Evolutionary conservation across 2,329 filamentous ascomycete genomes (phyloP).

Genomic region (Cladobotryum mycophilum): DNA sequence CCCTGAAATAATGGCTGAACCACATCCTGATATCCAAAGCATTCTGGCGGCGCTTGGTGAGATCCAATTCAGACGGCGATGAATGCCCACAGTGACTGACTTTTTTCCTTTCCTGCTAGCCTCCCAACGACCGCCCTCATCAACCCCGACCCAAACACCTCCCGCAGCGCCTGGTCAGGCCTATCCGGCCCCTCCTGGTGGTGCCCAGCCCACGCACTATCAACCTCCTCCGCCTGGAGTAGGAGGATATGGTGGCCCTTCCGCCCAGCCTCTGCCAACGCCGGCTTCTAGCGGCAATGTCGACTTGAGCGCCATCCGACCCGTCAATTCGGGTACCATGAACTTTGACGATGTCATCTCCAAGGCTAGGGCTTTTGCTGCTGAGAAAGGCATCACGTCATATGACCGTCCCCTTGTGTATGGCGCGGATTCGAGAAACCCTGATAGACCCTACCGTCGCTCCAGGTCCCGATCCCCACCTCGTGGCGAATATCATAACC

Average conservation of each 20-base stretch:
- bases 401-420: slow-evolving; percentile 53
- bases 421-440: slow-evolving; percentile 28
- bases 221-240: slow-evolving; percentile 32
- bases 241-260: slow-evolving; percentile 30
- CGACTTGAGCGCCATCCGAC: slow-evolving; percentile 74
- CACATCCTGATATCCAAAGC: slow-evolving; percentile 37
- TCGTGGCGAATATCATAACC: slow-evolving; percentile 67
- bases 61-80: slow-evolving; percentile 16
- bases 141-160: slow-evolving; percentile 38
- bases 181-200: slow-evolving; percentile 33
- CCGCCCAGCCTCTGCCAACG: slow-evolving; percentile 51
- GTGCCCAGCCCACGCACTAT: slow-evolving; percentile 27
- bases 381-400: slow-evolving; percentile 65
- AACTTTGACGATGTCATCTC: slow-evolving; percentile 80
- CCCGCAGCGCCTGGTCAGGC: slow-evolving; percentile 32
- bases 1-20: slow-evolving; percentile 29
- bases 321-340: slow-evolving; percentile 72
- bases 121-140: slow-evolving; percentile 37
- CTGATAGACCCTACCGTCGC: slow-evolving; percentile 50
- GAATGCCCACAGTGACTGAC: neutral
- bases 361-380: slow-evolving; percentile 74
- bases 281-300: slow-evolving; percentile 69
- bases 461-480: slow-evolving; percentile 70
- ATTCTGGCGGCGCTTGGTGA: slow-evolving; percentile 45
- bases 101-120: neutral